Evolutionary conservation across 352 stramenopile species (phyloP), one percentile per base, ranked within the genome.

Genomic region (Globisporangium polare): DNA sequence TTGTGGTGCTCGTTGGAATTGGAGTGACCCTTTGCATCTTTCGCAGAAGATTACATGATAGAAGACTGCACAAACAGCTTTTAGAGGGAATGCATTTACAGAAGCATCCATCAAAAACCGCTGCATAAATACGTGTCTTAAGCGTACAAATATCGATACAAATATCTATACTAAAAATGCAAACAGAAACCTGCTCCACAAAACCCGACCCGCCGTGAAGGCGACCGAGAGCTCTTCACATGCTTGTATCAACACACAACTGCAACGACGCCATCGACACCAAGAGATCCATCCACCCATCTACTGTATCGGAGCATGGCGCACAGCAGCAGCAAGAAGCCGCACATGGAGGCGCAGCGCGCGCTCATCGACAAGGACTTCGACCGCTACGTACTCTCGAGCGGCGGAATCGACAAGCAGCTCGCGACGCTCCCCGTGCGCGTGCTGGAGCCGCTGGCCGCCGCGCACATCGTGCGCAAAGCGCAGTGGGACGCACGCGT

Each of bases 351-450:
- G 55, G 72, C 89, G 57, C 60, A 89, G 53, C 78, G 75, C 60
- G 63, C 73, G 52, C 71, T 89, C 47, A 63, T 91, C n/a, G 83
- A 92, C 69, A 80, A 84, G 55, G 69, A 89, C 58, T 94, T 94
- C 55, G 83, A 92, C 57, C 72, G 80, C 57, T 92, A 94, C 66
- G 80, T 83, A 55, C 68, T 94, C 43, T 73, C 73, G 29, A 55
- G 62, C 0, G 60, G 77, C 29, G 74, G 67, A 7, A 26, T 83
- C 39, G 50, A 68, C 3, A 76, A 75, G 53, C 62, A 61, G n/a
- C 51, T 69, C 3, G 56, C 50, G 18, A 35, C 63, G 17, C 65
- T 94, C 1, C 43, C 72, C 15, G 43, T 65, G 13, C 53, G 65
- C 3, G 69, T 64, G 37, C 69, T 94, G 8, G 61, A 60, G 42